These are phyloP conservation scores for Penicillium mononematosum DNA, from an alignment of 495 filamentous ascomycete species.

Conservation along the genomic window DNA sequence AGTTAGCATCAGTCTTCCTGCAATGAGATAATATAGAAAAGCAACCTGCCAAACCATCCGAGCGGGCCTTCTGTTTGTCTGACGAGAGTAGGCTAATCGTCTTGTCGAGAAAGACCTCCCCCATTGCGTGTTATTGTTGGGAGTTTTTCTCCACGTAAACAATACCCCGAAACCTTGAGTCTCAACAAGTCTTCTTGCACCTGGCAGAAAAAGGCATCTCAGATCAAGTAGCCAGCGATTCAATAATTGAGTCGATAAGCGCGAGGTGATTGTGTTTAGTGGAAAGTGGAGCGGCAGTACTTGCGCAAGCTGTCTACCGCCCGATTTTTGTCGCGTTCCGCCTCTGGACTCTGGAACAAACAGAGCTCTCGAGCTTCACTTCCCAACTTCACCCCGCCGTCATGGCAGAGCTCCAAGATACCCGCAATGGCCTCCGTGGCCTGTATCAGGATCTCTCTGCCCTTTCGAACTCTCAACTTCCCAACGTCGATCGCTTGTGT, in stretches of 20 bases:
- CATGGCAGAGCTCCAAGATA: constrained; percentile 57
- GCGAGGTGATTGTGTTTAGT: constrained; percentile 9
- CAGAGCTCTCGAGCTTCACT: constrained; percentile 30
- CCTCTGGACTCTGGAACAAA: constrained; percentile 40
- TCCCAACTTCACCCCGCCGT: constrained; percentile 23
- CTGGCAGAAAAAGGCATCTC: not conserved
- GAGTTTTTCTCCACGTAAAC: not conserved
- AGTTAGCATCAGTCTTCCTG: not conserved
- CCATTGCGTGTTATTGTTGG: constrained; percentile 21
- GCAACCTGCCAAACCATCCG: constrained; percentile 52
- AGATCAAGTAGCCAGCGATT: not conserved
- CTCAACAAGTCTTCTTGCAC: not conserved
- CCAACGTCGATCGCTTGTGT: constrained; percentile 61
- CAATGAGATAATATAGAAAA: not conserved
- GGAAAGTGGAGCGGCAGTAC: constrained; percentile 15
- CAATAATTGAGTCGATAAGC: constrained; percentile 7
- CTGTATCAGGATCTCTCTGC: constrained; percentile 76
- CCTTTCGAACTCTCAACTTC: constrained; percentile 58
- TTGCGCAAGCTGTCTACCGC: constrained; percentile 22
- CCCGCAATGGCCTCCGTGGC: constrained; percentile 66
- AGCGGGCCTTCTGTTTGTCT: constrained; percentile 53
- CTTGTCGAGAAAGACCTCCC: constrained; percentile 41
- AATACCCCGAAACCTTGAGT: not conserved
- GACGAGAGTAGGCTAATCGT: constrained; percentile 47
- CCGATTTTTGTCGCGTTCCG: constrained; percentile 46